Conservation (phyloP, 116 monocot genomes). For the Posidonia oceanica region DNA sequence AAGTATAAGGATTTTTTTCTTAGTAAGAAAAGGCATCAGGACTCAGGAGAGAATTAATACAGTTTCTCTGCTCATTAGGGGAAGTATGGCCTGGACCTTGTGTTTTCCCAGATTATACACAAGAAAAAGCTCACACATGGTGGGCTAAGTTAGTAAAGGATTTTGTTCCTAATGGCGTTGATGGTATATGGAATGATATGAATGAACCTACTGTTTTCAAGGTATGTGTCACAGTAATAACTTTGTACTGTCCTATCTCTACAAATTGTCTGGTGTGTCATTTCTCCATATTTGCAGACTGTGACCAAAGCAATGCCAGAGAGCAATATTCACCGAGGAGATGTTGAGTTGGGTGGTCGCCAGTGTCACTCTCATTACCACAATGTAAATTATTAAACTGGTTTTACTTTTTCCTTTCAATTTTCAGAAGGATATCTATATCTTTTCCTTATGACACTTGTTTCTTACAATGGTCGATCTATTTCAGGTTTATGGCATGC, state of each 20-base stretch:
- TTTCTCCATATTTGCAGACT: slow-evolving; percentile 31
- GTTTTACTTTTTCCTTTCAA: neutral
- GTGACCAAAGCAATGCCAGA: slow-evolving; percentile 97
- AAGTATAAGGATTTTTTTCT: neutral
- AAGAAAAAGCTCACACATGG: slow-evolving; percentile 53
- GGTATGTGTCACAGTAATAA: slow-evolving; percentile 24
- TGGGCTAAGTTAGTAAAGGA: slow-evolving; percentile 89
- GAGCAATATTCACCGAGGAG: slow-evolving; percentile 85
- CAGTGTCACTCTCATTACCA: slow-evolving; percentile 89
- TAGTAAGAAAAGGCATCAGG: too few relatives aligned
- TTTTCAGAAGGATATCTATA: neutral
- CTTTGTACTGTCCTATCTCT: slow-evolving; percentile 1
- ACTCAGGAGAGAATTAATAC: neutral
- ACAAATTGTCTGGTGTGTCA: neutral
- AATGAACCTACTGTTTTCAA: slow-evolving; percentile 96
- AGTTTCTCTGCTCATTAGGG: slow-evolving; percentile 18
- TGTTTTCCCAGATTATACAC: slow-evolving; percentile 96
- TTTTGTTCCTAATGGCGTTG: slow-evolving; percentile 78
- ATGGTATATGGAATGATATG: slow-evolving; percentile 99
- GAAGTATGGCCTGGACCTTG: slow-evolving; percentile 98
- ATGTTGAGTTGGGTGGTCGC: slow-evolving; percentile 64
- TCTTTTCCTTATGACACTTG: neutral
- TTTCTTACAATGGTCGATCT: neutral
- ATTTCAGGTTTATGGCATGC: slow-evolving; percentile 79
- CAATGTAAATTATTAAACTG: slow-evolving; percentile 41